A percentile compares a stretch with the other conserved stretches of the same genome.
Conservation (phyloP, 441 rosid genomes). For the Melastoma candidum region DNA sequence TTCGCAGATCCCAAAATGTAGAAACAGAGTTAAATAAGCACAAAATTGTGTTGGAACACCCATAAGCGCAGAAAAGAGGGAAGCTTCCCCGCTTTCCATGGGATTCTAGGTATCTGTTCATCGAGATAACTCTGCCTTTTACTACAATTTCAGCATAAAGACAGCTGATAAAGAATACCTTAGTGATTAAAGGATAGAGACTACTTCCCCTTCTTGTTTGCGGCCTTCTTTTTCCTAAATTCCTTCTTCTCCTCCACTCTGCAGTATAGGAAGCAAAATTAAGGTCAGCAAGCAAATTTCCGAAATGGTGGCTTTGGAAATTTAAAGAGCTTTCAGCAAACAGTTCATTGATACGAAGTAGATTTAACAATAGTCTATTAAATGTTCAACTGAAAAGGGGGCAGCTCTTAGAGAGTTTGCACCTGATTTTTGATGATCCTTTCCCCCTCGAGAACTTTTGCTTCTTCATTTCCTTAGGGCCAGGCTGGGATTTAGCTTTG, state of each 20-base stretch:
- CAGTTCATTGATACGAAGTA: not conserved
- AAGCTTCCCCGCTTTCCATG: too few relatives aligned
- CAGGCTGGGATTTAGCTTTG: conserved; percentile 14
- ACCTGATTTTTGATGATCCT: conserved; percentile 71
- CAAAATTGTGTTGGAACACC: too few relatives aligned
- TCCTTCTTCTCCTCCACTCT: conserved; percentile 72
- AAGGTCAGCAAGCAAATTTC: conserved; percentile 2
- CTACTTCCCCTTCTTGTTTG: conserved; percentile 11
- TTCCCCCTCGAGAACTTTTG: conserved; percentile 44
- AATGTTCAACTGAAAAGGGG: not conserved
- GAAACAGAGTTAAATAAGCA: too few relatives aligned
- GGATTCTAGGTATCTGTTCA: too few relatives aligned
- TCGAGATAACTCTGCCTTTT: conserved; percentile 5
- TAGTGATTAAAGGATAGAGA: not conserved
- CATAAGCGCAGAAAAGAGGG: too few relatives aligned
- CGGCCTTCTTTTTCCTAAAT: conserved; percentile 24
- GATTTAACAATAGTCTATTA: not conserved
- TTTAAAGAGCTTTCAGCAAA: too few relatives aligned
- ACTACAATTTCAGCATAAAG: conserved; percentile 48
- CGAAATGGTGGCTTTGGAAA: not conserved
- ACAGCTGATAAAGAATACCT: not conserved
- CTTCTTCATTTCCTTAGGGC: conserved; percentile 37
- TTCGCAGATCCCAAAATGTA: too few relatives aligned
- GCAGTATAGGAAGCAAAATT: conserved; percentile 12
- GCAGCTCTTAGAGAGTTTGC: conserved; percentile 1